Evolutionary conservation across 371 early-diverging fungal species (phyloP).

Genomic region (Mucor mucedo): DNA sequence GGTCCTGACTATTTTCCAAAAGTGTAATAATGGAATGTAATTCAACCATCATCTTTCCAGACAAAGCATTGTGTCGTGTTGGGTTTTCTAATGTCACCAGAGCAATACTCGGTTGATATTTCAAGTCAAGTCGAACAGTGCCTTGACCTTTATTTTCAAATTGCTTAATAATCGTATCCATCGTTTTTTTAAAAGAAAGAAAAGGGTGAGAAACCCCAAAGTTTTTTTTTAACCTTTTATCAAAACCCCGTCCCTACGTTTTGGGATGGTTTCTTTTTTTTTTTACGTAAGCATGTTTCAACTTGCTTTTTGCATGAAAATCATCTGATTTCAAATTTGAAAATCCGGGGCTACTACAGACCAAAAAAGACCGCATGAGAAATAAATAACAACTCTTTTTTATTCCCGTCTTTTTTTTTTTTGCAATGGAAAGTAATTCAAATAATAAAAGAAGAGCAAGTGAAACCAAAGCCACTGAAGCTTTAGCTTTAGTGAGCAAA

Average conservation of each 20-base stretch:
- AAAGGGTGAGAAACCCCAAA: too few species aligned
- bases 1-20: slow-evolving; percentile 37
- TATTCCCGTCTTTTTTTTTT: too few species aligned
- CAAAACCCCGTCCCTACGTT: too few species aligned
- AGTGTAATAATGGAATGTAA: slow-evolving; percentile 58
- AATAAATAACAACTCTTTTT: too few species aligned
- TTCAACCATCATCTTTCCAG: slow-evolving; percentile 77
- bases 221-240: too few species aligned
- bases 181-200: not conserved
- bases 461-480: slow-evolving; percentile 38
- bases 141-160: slow-evolving; percentile 45
- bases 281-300: too few species aligned
- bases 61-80: slow-evolving; percentile 65
- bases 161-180: slow-evolving; percentile 12
- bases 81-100: slow-evolving; percentile 59
- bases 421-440: not conserved
- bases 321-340: too few species aligned
- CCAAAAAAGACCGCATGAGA: too few species aligned
- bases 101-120: slow-evolving; percentile 54
- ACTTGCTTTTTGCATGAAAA: too few species aligned
- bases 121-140: slow-evolving; percentile 40
- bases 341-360: too few species aligned
- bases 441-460: slow-evolving; percentile 31
- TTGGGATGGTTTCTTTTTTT: too few species aligned
- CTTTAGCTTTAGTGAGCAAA: slow-evolving; percentile 35